These are phyloP conservation scores for Zymoseptoria crescenta DNA, from an alignment of 2,329 filamentous ascomycete species.

Conservation along the genomic window DNA sequence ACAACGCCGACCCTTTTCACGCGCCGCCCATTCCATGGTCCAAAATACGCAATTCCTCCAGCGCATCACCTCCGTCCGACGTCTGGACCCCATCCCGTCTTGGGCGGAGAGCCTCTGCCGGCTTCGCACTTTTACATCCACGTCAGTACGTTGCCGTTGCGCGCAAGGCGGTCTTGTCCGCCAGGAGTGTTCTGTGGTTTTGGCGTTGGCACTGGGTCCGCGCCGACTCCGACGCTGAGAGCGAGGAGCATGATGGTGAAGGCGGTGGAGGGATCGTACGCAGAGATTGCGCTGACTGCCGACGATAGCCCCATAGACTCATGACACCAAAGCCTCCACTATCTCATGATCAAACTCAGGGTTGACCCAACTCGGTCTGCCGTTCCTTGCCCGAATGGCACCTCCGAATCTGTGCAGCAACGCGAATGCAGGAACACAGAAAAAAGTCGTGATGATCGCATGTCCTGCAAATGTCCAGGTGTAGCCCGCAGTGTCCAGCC, in stretches of 20 bases:
- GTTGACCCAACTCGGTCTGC: constrained; percentile 12
- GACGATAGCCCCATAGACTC: background rate
- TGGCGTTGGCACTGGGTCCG: background rate
- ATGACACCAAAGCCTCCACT: background rate
- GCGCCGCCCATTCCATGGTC: too few relatives aligned
- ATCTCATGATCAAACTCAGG: constrained; percentile 12
- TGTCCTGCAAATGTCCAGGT: constrained; percentile 15
- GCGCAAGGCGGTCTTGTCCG: too few relatives aligned
- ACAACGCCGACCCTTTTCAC: too few relatives aligned
- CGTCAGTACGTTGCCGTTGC: background rate
- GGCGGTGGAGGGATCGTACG: too few relatives aligned
- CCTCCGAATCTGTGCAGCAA: constrained; percentile 10
- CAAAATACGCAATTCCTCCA: background rate
- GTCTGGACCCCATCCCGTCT: too few relatives aligned
- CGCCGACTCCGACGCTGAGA: background rate
- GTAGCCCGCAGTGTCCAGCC: constrained; percentile 12
- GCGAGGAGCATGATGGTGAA: background rate
- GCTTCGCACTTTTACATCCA: background rate
- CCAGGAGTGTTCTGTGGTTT: too few relatives aligned
- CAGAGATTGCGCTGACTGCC: too few relatives aligned
- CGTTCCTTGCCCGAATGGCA: constrained; percentile 5
- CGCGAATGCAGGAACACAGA: constrained; percentile 13
- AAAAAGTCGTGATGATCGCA: constrained; percentile 12
- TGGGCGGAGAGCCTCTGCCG: background rate
- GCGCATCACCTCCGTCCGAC: background rate